Evolutionary conservation across 1,284 basidiomycete genomes (phyloP).

Genomic region (Rhizoctonia solani): DNA sequence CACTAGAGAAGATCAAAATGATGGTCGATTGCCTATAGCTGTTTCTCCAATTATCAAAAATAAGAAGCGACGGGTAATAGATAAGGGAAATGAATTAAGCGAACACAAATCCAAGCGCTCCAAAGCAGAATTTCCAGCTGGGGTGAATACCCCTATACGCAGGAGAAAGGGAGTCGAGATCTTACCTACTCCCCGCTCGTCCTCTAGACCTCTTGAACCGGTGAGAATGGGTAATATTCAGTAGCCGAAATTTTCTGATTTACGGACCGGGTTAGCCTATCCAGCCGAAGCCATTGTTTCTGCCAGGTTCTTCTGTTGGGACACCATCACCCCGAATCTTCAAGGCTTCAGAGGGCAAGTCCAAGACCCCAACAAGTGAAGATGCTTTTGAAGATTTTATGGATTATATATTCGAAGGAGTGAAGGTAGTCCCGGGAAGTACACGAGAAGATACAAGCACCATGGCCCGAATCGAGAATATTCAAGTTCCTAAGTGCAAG

Average conservation of each 20-base stretch:
- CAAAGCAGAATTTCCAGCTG: not conserved
- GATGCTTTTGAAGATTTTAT: conserved; percentile 11
- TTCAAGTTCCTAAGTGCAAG: not conserved
- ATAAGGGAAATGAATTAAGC: not conserved
- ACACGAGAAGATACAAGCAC: no score
- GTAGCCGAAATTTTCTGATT: no score
- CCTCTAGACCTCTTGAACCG: not conserved
- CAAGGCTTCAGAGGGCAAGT: not conserved
- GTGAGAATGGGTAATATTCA: not conserved
- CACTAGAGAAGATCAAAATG: not conserved
- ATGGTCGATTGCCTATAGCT: not conserved
- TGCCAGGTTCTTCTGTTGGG: conserved; percentile 4
- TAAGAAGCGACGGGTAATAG: not conserved
- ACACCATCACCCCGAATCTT: not conserved
- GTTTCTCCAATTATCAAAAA: not conserved
- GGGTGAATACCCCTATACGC: not conserved
- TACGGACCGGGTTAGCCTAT: not conserved
- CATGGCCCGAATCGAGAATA: not conserved
- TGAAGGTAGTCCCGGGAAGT: conserved; percentile 5
- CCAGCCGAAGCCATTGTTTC: conserved; percentile 15
- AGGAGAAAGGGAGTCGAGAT: not conserved
- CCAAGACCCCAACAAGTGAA: not conserved
- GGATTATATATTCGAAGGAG: conserved; percentile 21
- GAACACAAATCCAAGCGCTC: not conserved
- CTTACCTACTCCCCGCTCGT: not conserved